phyloP scores from a whole-genome alignment of 73 alveolate genomes.

The Paramecium sonneborni region DNA sequence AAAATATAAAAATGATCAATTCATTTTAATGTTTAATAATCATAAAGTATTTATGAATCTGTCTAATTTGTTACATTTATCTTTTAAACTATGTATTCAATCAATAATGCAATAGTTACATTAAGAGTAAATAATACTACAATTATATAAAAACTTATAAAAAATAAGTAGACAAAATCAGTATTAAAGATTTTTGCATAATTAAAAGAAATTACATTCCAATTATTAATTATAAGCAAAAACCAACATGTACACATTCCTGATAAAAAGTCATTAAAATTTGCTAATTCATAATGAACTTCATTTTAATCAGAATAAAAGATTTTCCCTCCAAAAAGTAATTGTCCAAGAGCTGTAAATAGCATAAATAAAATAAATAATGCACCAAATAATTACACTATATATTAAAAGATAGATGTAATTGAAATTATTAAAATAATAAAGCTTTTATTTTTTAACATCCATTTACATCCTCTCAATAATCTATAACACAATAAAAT shows the following conservation, averaged over 20 bases:
- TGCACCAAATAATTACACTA: not conserved
- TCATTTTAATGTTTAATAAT: not conserved
- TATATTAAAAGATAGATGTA: not conserved
- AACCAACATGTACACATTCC: slow-evolving; percentile 31
- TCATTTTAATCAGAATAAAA: not conserved
- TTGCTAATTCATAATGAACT: not conserved
- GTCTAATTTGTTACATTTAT: not conserved
- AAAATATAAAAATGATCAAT: not conserved
- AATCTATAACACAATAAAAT: not conserved
- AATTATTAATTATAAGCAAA: not conserved
- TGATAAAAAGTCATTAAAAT: slow-evolving; percentile 12
- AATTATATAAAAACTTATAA: not conserved
- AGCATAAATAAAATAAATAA: slow-evolving; percentile 8
- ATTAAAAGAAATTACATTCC: slow-evolving; percentile 19
- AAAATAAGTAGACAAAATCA: slow-evolving; percentile 7
- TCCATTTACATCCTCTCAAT: not conserved
- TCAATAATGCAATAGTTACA: slow-evolving; percentile 34
- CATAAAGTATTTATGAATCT: not conserved
- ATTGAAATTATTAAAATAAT: not conserved
- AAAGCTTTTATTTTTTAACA: not conserved
- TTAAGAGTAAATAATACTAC: slow-evolving; percentile 21
- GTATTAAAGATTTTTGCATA: not conserved
- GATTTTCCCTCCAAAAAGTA: slow-evolving; percentile 19
- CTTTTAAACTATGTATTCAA: slow-evolving; percentile 25
- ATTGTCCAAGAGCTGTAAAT: slow-evolving; percentile 14